A percentile compares a stretch with the other conserved stretches of the same genome.
These are phyloP conservation scores for Centaurea solstitialis DNA, from an alignment of 129 eudicot genomes.

Conservation along the genomic window DNA sequence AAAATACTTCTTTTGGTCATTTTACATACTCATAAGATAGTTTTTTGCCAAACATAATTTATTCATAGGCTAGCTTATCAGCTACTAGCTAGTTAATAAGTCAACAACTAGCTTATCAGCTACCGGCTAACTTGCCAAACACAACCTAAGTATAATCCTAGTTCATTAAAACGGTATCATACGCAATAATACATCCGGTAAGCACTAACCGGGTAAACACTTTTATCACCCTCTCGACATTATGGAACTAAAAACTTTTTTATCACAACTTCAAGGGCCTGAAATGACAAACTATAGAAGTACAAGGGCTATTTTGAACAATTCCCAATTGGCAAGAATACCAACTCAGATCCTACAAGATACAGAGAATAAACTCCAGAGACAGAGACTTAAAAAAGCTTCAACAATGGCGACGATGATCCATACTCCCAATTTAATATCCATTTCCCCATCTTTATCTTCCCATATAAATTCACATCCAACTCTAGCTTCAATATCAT, in stretches of 20 bases:
- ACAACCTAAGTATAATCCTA: no score
- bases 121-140: no score
- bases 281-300: neutral
- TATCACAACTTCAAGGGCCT: neutral
- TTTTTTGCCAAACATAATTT: no score
- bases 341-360: conserved; percentile 22
- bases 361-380: conserved; percentile 11
- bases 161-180: no score
- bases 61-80: no score
- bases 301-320: conserved; percentile 11
- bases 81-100: no score
- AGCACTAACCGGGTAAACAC: no score
- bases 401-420: conserved; percentile 45
- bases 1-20: no score
- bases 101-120: no score
- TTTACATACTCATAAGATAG: no score
- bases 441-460: conserved; percentile 13
- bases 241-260: neutral
- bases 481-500: conserved; percentile 4
- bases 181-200: no score
- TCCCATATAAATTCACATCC: conserved; percentile 26
- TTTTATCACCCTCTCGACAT: no score
- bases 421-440: conserved; percentile 15
- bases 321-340: neutral
- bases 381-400: neutral